phyloP scores from a whole-genome alignment of 345 rosid genomes.

The Heritiera littoralis region DNA sequence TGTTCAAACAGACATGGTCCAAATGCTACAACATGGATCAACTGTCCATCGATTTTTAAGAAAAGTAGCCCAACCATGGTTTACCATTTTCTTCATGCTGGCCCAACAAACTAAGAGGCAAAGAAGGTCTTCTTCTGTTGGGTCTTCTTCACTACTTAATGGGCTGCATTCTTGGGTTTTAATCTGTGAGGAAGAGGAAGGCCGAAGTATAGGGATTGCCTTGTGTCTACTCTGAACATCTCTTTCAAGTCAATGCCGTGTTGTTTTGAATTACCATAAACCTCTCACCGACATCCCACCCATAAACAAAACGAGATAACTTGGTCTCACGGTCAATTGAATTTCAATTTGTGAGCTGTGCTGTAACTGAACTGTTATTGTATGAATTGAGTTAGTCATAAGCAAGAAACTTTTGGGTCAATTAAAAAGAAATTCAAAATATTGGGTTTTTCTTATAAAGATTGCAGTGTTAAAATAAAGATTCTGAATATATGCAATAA shows the following conservation, averaged over 20 bases:
- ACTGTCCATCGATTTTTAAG: background rate
- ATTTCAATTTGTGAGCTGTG: background rate
- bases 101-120: background rate
- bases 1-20: background rate
- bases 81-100: background rate
- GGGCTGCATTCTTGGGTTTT: background rate
- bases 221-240: background rate
- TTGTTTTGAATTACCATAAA: background rate
- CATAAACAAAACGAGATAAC: background rate
- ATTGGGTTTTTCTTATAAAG: no score
- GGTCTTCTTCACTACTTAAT: background rate
- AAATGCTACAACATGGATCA: background rate
- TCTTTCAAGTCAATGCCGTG: background rate
- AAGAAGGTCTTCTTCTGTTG: background rate
- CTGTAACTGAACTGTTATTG: background rate
- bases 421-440: background rate
- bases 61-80: background rate
- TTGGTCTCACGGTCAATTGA: background rate
- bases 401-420: background rate
- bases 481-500: no score
- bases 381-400: constrained; percentile 3
- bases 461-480: no score
- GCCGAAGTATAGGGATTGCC: no score
- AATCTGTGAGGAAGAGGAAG: no score
- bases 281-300: background rate